Base-by-base conservation (phyloP, 352 stramenopile species). In the Pythium dissimile region DNA sequence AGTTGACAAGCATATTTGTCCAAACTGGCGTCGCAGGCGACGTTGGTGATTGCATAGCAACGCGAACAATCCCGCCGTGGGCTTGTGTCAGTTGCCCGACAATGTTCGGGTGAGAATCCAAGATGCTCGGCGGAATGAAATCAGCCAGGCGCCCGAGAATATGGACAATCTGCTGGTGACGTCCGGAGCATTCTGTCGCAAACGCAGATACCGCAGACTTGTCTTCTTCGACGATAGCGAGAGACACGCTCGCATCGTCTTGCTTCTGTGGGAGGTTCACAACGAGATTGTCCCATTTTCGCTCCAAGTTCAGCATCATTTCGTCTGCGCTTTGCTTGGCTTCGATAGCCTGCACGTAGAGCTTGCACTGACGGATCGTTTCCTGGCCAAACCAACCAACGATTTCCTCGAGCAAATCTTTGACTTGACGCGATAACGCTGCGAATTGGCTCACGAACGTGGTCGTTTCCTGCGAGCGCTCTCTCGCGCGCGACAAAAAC, bases 401-500 rank as follows among this genome's bases (percentile, higher is more conserved):
- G 3, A 18, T 26, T 24, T 50, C 12, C 10, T 39, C 31, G 11
- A 65, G 32, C 18, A 20, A 34, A 1, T 16, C 21, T 15, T 30
- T 31, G 1, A 66, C n/a, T 12, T 34, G 9, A 6, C 10, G 41
- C 18, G 35, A 56, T 10, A 55, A 51, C 4, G 54, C 28, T 5
- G 68, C 77, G 21, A 85, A 75, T 21, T 73, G 47, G 12, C 62
- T 56, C 8, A 71, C 69, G 62, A 88, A 91, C 1, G 26, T 50
- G 12, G 71, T 75, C 0, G 77, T 85, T 42, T 88, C 77, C 47
- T 88, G 75, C 13, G 75, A 67, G 15, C 83, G 79, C 58, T 95
- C 85, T 70, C 92, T 75, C 8, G 83, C 81, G 4, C 85, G 69
- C 10, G 83, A 93, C 21, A 90, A 62, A 34, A 95, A 95, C 27